Base-by-base conservation (phyloP, 2,329 filamentous ascomycete species). In the Pestalotiopsis sp. region DNA sequence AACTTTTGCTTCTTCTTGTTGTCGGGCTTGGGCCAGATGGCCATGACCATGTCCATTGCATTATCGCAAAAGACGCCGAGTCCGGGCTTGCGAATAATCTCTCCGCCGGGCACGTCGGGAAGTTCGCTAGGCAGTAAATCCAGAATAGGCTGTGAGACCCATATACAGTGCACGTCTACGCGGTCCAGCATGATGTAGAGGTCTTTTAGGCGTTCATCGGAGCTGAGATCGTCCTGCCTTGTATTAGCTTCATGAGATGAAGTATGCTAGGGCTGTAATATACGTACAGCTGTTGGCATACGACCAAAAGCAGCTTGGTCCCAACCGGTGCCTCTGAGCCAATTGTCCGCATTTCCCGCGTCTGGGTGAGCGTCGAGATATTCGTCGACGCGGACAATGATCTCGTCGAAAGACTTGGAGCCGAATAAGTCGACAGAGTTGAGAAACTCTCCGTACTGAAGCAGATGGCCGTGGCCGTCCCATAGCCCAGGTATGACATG, bases 51-150 rank as follows among this genome's bases (percentile, higher is more conserved):
- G 58, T 90, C 88, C 86, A 92, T 92, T 27, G 91, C 90, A 74
- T 92, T 92, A 77, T 93, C 91, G 75, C 91, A 93, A 73, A 93
- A 92, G 11, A 93, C 90, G 57, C 91, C 91, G 74, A 86, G 83
- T 0, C 89, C 89, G 0, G 90, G 90, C 3, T 87, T 80, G 38
- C 85, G 83, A 14, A 91, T 77, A 12, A 92, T 85, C 69, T 92
- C 89, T 1, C 91, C 91, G 12, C 90, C 91, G 1, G 89, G 88
- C 1, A 90, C 76, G 68, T 87, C 84, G 2, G 84, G 81, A 31
- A 86, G 71, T 9, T 86, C 83, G 1, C 80, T 73, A 0, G 90
- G 86, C 5, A 93, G 84, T 1, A 92, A 82, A 62, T 85, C 80
- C 2, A 93, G 83, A 2, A 93, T 87, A 20, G 89, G 84, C 31